phyloP scores from a whole-genome alignment of 176 grass and related monocot species.

The Secale cereale region DNA sequence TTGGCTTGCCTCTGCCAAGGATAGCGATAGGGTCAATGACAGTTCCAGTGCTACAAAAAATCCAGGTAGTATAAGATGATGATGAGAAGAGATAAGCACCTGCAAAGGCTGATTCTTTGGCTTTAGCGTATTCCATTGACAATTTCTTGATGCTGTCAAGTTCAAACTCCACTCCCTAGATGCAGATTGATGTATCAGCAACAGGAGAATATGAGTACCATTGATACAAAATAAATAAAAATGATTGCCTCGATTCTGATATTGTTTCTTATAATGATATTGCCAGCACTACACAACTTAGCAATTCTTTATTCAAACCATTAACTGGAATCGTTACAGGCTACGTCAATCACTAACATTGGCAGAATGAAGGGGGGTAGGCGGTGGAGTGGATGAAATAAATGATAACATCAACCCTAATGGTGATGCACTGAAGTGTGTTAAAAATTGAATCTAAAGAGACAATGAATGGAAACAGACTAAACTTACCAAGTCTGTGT shows the following conservation, averaged over 20 bases:
- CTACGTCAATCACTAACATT: not conserved
- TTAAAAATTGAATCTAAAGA: not conserved
- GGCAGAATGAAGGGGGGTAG: not conserved
- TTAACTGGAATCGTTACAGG: not conserved
- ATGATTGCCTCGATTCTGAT: not conserved
- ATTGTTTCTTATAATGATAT: not conserved
- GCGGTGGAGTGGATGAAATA: not conserved
- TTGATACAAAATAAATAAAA: not conserved
- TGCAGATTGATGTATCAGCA: conserved; percentile 23
- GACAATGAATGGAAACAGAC: not conserved
- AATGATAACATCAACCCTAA: not conserved
- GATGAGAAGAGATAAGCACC: conserved; percentile 30
- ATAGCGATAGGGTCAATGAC: not conserved
- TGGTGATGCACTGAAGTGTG: not conserved
- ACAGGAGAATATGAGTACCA: not conserved
- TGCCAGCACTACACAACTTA: not conserved
- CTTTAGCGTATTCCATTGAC: conserved; percentile 61
- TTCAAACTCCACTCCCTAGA: conserved; percentile 61
- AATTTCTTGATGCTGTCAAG: conserved; percentile 62
- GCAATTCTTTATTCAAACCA: conserved; percentile 4
- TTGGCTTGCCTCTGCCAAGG: conserved; percentile 40
- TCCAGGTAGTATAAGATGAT: not conserved
- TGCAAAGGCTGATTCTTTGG: conserved; percentile 57
- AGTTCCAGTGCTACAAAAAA: not conserved
- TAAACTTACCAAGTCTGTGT: conserved; percentile 65